Conservation (phyloP, 2,329 filamentous ascomycete genomes). For the Sphaerulina populicola region DNA sequence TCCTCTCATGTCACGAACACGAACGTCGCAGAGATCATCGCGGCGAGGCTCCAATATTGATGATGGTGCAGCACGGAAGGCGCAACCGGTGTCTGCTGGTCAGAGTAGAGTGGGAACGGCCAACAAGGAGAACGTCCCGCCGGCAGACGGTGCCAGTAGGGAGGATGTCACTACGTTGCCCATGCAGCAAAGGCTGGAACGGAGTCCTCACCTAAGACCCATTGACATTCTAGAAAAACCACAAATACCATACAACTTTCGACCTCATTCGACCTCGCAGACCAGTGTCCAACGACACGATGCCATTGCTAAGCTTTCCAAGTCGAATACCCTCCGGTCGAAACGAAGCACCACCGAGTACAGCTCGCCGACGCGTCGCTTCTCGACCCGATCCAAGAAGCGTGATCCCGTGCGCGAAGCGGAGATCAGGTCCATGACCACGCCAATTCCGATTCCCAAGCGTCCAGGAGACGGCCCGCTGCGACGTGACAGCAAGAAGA, state of each 20-base stretch:
- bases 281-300: constrained; percentile 25
- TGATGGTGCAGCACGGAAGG: constrained; percentile 10
- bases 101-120: constrained; percentile 8
- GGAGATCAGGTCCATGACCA: constrained; percentile 78
- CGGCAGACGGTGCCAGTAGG: constrained; percentile 27
- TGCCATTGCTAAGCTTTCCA: constrained; percentile 11
- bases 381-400: constrained; percentile 60
- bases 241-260: constrained; percentile 41
- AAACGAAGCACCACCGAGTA: constrained; percentile 40
- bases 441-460: constrained; percentile 53
- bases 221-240: constrained; percentile 32
- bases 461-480: constrained; percentile 43
- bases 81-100: constrained; percentile 3
- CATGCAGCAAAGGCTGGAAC: constrained; percentile 33
- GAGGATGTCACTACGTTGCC: constrained; percentile 45
- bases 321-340: constrained; percentile 31
- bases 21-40: background rate
- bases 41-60: background rate
- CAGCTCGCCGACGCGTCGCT: constrained; percentile 53
- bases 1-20: background rate
- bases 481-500: constrained; percentile 58
- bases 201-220: constrained; percentile 44
- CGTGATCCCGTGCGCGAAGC: constrained; percentile 73
- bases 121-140: constrained; percentile 24
- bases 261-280: constrained; percentile 26